Percentiles rank a stretch among this genome's conserved stretches.
These are phyloP conservation scores for Plantago lanceolata DNA, from an alignment of 305 asterid genomes.

Conservation along the genomic window DNA sequence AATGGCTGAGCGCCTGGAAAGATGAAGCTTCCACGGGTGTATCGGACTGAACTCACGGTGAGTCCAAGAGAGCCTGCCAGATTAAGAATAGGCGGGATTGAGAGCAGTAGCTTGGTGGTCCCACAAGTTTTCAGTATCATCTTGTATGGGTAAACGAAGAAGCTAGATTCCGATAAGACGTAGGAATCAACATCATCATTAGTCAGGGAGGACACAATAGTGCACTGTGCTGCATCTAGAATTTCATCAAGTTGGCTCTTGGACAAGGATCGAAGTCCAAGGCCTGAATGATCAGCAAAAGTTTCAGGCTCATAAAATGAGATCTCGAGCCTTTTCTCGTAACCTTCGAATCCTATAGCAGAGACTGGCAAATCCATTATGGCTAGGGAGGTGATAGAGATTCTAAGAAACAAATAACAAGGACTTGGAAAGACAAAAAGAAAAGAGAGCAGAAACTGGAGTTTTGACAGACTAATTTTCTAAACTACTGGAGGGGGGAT, in stretches of 20 bases:
- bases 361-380: constrained; percentile 8
- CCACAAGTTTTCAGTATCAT: constrained; percentile 10
- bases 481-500: neutral
- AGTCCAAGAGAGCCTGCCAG: constrained; percentile 3
- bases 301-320: constrained; percentile 1
- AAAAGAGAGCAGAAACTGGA: neutral
- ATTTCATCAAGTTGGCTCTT: constrained; percentile 9
- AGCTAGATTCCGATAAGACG: constrained; percentile 10
- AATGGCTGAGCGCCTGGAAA: constrained; percentile 13
- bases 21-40: constrained; percentile 13
- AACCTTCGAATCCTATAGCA: constrained; percentile 9
- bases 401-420: neutral
- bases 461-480: neutral
- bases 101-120: constrained; percentile 9
- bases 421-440: neutral
- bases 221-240: constrained; percentile 2
- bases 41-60: constrained; percentile 2
- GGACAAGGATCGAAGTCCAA: constrained; percentile 9
- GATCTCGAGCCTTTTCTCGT: constrained; percentile 10
- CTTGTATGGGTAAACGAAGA: constrained; percentile 11
- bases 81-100: constrained; percentile 9
- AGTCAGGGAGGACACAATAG: constrained; percentile 8
- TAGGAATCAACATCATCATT: constrained; percentile 8
- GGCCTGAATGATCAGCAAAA: neutral
- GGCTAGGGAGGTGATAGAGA: neutral